These are phyloP conservation scores for Haemoproteus tartakovskyi DNA, from an alignment of 169 alveolate genomes.

Conservation along the genomic window DNA sequence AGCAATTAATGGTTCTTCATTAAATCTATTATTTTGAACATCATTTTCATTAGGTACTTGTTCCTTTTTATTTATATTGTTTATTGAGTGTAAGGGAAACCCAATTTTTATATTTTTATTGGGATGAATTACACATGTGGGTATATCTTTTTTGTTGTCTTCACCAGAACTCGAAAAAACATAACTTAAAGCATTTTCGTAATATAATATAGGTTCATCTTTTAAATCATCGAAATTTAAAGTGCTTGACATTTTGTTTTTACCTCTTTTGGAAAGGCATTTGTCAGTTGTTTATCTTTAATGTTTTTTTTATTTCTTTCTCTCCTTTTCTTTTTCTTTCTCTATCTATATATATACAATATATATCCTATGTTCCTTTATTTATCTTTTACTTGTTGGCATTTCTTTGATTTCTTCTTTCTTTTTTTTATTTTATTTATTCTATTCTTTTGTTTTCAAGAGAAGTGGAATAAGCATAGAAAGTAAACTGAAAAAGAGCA, in stretches of 20 bases:
- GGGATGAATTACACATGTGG: constrained; percentile 51
- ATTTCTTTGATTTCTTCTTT: too few relatives aligned
- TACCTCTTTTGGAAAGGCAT: too few relatives aligned
- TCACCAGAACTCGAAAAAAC: constrained; percentile 59
- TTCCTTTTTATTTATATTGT: constrained; percentile 58
- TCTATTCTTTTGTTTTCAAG: too few relatives aligned
- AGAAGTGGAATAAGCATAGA: too few relatives aligned
- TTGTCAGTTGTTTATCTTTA: constrained; percentile 1
- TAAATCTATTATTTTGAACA: constrained; percentile 24
- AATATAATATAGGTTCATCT: constrained; percentile 63
- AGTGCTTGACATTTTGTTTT: constrained; percentile 62
- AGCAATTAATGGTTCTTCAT: constrained; percentile 54
- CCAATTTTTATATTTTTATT: constrained; percentile 41
- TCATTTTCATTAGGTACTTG: constrained; percentile 18
- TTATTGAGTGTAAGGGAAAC: constrained; percentile 45
- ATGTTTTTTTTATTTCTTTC: neutral
- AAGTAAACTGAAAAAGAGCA: too few relatives aligned
- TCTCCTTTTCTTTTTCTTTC: too few relatives aligned
- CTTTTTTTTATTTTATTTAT: too few relatives aligned
- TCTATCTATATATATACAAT: too few relatives aligned
- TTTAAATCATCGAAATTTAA: constrained; percentile 52
- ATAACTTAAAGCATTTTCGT: constrained; percentile 62
- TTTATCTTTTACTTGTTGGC: too few relatives aligned
- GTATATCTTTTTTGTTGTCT: constrained; percentile 36
- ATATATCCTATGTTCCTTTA: too few relatives aligned